phyloP scores from a whole-genome alignment of 2,329 filamentous ascomycete species.

The Westerdykella aurantiaca region DNA sequence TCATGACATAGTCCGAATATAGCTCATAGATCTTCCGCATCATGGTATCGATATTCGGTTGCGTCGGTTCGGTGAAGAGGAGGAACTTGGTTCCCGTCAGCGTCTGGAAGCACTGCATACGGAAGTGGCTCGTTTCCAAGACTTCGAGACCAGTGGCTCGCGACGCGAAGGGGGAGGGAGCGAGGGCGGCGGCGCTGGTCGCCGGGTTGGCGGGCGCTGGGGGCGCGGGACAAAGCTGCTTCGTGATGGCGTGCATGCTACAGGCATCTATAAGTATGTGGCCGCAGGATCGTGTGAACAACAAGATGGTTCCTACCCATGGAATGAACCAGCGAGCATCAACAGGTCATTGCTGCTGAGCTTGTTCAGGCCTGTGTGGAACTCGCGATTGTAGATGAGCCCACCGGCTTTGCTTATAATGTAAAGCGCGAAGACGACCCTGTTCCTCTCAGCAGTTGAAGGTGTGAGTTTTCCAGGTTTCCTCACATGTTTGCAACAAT shows the following conservation, averaged over 20 bases:
- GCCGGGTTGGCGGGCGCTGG: slow-evolving; percentile 23
- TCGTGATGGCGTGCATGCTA: slow-evolving; percentile 60
- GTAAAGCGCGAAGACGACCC: slow-evolving; percentile 92
- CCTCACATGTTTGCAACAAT: too few relatives aligned
- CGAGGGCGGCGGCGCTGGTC: slow-evolving; percentile 16
- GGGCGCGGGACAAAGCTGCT: slow-evolving; percentile 33
- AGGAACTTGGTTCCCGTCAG: slow-evolving; percentile 93
- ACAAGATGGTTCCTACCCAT: slow-evolving; percentile 60
- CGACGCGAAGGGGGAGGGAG: slow-evolving; percentile 36
- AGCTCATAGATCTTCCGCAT: slow-evolving; percentile 86
- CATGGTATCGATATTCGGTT: slow-evolving; percentile 78
- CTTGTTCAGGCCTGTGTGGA: slow-evolving; percentile 79
- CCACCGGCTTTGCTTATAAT: slow-evolving; percentile 99
- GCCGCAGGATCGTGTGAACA: neutral
- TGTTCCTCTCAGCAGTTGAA: slow-evolving; percentile 37
- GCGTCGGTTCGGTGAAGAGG: slow-evolving; percentile 85
- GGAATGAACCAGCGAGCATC: slow-evolving; percentile 93
- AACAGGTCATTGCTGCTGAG: slow-evolving; percentile 95
- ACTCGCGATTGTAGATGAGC: slow-evolving; percentile 91
- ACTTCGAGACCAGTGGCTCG: slow-evolving; percentile 75
- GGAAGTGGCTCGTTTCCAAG: slow-evolving; percentile 88
- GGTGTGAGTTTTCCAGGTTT: too few relatives aligned
- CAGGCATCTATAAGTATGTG: slow-evolving; percentile 3
- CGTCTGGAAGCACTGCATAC: slow-evolving; percentile 92
- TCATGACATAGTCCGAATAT: slow-evolving; percentile 97